Evolutionary conservation across 208 protist genomes (phyloP).

Genomic region (Acanthamoeba sp.): DNA sequence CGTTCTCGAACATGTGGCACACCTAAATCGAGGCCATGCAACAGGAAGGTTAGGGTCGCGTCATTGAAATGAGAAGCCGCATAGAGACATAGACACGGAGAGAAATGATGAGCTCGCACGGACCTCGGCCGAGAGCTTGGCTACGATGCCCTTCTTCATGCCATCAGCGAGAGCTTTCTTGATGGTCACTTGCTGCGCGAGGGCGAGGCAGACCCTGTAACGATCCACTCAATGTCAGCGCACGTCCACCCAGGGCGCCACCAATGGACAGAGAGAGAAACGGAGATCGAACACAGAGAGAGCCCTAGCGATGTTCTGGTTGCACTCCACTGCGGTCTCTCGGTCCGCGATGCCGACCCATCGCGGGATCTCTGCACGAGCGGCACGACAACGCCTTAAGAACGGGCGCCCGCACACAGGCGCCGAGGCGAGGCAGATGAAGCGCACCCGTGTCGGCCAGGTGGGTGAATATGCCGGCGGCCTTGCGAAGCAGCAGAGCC

Average conservation of each 20-base stretch:
- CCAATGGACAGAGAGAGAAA: not conserved
- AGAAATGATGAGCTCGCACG: too few relatives aligned
- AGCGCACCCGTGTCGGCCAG: not conserved
- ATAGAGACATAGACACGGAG: too few relatives aligned
- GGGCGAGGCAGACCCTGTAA: not conserved
- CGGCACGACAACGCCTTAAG: not conserved
- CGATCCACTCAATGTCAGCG: too few relatives aligned
- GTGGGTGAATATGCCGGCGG: not conserved
- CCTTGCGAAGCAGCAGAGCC: not conserved
- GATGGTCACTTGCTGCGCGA: not conserved
- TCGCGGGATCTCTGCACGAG: slow-evolving; percentile 1
- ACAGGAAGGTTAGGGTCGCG: too few relatives aligned
- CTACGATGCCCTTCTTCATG: slow-evolving; percentile 14
- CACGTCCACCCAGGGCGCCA: too few relatives aligned
- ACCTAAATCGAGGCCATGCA: slow-evolving; percentile 1
- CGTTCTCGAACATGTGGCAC: slow-evolving; percentile 33
- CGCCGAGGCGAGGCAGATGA: not conserved
- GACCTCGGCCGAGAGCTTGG: not conserved
- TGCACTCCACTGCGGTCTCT: not conserved
- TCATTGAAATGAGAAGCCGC: too few relatives aligned
- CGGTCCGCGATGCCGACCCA: not conserved
- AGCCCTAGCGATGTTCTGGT: not conserved
- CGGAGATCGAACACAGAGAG: not conserved
- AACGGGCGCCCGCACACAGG: not conserved
- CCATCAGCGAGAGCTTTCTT: not conserved